Base-by-base conservation (phyloP, 2,329 filamentous ascomycete species). In the Cordyceps militaris region DNA sequence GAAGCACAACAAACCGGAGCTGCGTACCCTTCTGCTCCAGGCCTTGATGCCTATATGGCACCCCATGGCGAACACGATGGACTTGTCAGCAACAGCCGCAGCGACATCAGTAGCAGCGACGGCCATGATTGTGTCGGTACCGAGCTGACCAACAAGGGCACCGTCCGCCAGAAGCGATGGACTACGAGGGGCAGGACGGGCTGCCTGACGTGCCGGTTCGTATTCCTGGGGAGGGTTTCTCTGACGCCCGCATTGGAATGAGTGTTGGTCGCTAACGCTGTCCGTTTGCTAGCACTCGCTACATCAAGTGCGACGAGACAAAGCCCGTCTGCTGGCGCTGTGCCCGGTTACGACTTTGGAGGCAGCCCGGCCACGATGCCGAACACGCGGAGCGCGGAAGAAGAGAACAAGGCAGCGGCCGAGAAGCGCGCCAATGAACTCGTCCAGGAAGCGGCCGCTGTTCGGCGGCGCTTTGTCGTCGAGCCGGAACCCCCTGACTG, bases 61-160 rank as follows among this genome's bases (percentile, higher is more conserved):
- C 38, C 38, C 38, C 38, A 42, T 42, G 21, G 38, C 38, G 38
- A 42, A 10, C 38, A 42, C n/a, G 19, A 11, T 8, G 38, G 10
- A 6, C 30, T 6, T n/a, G n/a, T n/a, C 38, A 9, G 38, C 38
- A 21, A 7, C 7, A n/a, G n/a, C 28, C 13, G 26, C 14, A 19
- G 26, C 19, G 21, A 44, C 50, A 4, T 19, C 26, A 32, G 26
- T 26, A 32, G 38, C 50, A 32, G 19, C 38, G 28, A 53, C 3
- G 21, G 26, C 16, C 7, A 13, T 26, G 50, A 32, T 14, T 38
- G 50, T 6, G 50, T 53, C 7, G 50, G 50, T 38, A 44, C 26
- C n/a, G 50, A 53, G 50, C 28, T 44, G 50, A 53, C 50, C n/a
- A 32, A 53, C 7, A 53, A 53, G 19, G 50, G 50, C 13, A 53